These are phyloP conservation scores for Kodamaea neixiangensis DNA, from an alignment of 805 yeast genomes.

Conservation along the genomic window DNA sequence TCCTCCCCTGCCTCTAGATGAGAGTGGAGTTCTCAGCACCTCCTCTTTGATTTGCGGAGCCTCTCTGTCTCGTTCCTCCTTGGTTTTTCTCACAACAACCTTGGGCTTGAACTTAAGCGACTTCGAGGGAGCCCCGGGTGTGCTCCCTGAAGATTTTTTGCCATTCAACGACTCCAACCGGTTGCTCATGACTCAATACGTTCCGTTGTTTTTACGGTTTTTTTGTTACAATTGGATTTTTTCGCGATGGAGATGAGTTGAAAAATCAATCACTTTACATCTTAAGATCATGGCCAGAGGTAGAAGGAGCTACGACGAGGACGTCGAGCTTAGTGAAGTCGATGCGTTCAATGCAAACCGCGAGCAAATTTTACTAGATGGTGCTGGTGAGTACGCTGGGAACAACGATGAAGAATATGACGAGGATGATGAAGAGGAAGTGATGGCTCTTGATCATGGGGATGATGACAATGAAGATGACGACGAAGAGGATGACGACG, in stretches of 20 bases:
- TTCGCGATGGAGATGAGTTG: constrained; percentile 4
- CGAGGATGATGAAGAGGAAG: constrained; percentile 59
- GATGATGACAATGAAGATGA: constrained; percentile 44
- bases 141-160: constrained; percentile 33
- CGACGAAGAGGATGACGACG: constrained; percentile 48
- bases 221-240: background rate
- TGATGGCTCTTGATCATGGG: constrained; percentile 36
- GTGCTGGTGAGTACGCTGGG: constrained; percentile 49
- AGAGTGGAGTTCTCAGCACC: constrained; percentile 18
- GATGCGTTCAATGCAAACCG: constrained; percentile 64
- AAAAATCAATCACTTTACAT: background rate
- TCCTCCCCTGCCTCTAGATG: constrained; percentile 26
- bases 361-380: constrained; percentile 57
- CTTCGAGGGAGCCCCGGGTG: constrained; percentile 42
- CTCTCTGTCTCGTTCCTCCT: constrained; percentile 79
- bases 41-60: constrained; percentile 57
- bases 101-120: constrained; percentile 78
- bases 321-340: constrained; percentile 49
- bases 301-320: constrained; percentile 12
- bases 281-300: constrained; percentile 22
- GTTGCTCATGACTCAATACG: constrained; percentile 16
- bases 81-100: constrained; percentile 77
- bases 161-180: constrained; percentile 42
- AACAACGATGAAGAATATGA: constrained; percentile 25
- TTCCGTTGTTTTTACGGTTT: constrained; percentile 28